These are phyloP conservation scores for Epichloe coenophiala DNA, from an alignment of 2,329 filamentous ascomycete genomes.

Conservation along the genomic window DNA sequence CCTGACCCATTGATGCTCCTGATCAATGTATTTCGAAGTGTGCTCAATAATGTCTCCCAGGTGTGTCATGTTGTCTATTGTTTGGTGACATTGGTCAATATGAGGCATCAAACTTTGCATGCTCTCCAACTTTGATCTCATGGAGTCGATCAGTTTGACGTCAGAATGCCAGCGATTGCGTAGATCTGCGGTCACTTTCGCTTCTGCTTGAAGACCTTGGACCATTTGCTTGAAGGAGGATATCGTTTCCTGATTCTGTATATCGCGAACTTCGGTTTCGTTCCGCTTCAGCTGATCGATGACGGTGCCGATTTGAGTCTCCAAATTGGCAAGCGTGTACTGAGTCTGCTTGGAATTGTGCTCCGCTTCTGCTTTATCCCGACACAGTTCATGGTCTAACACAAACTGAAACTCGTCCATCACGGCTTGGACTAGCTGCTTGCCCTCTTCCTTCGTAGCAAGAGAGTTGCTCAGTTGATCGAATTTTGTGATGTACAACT, in stretches of 20 bases:
- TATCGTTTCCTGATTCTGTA: neutral
- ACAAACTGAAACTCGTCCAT: constrained; percentile 9
- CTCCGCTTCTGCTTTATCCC: constrained; percentile 11
- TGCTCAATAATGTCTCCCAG: constrained; percentile 16
- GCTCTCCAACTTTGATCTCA: constrained; percentile 13
- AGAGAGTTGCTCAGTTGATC: constrained; percentile 2
- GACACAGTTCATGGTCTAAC: constrained; percentile 12
- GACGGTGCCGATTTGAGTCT: constrained; percentile 11
- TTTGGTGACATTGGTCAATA: constrained; percentile 12
- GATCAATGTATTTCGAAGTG: constrained; percentile 15
- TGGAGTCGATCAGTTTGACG: constrained; percentile 12
- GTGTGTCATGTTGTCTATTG: constrained; percentile 14
- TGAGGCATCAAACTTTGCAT: constrained; percentile 13
- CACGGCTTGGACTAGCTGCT: constrained; percentile 9
- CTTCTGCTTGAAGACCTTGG: constrained; percentile 10
- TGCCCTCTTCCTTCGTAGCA: constrained; percentile 3
- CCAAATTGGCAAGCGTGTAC: constrained; percentile 6
- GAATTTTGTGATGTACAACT: neutral
- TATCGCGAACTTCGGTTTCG: neutral
- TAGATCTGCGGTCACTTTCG: constrained; percentile 9
- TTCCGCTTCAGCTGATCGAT: constrained; percentile 7
- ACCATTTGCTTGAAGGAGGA: constrained; percentile 10
- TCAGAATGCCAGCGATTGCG: constrained; percentile 16
- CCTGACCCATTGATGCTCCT: constrained; percentile 18
- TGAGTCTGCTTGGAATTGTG: constrained; percentile 6